phyloP scores from a whole-genome alignment of 805 yeast genomes.

The Candida sithepensis region DNA sequence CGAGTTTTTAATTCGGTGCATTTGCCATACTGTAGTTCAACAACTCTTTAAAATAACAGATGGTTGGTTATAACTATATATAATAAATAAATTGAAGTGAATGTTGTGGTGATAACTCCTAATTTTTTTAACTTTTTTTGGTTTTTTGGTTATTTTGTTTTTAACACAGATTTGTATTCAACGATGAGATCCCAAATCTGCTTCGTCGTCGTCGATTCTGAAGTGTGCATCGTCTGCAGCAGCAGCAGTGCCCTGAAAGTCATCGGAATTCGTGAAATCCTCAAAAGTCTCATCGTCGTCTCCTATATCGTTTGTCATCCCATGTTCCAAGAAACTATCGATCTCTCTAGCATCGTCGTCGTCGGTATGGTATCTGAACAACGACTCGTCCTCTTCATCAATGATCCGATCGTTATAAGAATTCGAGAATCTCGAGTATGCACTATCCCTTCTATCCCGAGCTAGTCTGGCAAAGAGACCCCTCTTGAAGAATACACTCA shows the following conservation, averaged over 20 bases:
- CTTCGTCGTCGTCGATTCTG: slow-evolving; percentile 8
- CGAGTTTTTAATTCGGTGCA: too few relatives aligned
- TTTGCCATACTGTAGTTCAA: too few relatives aligned
- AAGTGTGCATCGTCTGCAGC: too few relatives aligned
- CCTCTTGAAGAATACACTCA: slow-evolving; percentile 18
- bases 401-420: slow-evolving; percentile 30
- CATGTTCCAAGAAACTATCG: slow-evolving; percentile 37
- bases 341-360: slow-evolving; percentile 50
- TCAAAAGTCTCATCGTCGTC: slow-evolving; percentile 29
- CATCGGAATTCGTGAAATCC: slow-evolving; percentile 13
- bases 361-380: slow-evolving; percentile 30
- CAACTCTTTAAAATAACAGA: too few relatives aligned
- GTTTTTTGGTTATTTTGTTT: background rate
- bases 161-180: background rate
- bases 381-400: slow-evolving; percentile 31
- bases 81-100: too few relatives aligned
- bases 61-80: too few relatives aligned
- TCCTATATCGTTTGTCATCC: slow-evolving; percentile 29
- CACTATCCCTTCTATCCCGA: slow-evolving; percentile 13
- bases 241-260: too few relatives aligned
- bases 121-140: too few relatives aligned
- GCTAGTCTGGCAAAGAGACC: slow-evolving; percentile 24
- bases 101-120: too few relatives aligned
- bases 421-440: slow-evolving; percentile 20
- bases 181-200: slow-evolving; percentile 4